Evolutionary conservation across 2,329 filamentous ascomycete species (phyloP).

Genomic region (Pseudogymnoascus sp.): DNA sequence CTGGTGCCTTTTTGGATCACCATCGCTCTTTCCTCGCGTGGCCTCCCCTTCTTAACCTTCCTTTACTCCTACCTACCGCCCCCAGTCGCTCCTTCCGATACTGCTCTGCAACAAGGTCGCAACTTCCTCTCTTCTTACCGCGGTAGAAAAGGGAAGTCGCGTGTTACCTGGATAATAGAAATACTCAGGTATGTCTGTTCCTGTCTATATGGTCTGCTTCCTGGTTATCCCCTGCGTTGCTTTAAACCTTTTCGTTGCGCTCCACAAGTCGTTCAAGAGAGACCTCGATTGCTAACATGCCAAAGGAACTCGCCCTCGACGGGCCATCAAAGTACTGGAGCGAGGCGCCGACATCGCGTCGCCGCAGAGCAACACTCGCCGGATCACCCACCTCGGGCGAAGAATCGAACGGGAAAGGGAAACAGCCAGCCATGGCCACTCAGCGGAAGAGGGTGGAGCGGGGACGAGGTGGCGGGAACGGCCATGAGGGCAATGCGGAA

Average conservation of each 20-base stretch:
- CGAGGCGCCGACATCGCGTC: neutral
- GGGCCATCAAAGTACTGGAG: constrained; percentile 7
- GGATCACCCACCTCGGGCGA: neutral
- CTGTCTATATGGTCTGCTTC: constrained; percentile 6
- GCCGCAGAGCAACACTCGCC: neutral
- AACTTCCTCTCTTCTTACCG: constrained; percentile 3
- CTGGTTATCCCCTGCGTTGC: neutral
- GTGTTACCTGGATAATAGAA: constrained; percentile 6
- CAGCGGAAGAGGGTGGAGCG: constrained; percentile 5
- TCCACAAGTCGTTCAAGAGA: neutral
- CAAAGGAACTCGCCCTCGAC: constrained; percentile 4
- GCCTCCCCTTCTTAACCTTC: neutral
- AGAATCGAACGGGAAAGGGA: neutral
- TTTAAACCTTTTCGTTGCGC: neutral
- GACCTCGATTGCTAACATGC: neutral
- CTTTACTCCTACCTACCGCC: neutral
- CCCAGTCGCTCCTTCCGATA: neutral
- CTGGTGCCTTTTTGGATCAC: constrained; percentile 1
- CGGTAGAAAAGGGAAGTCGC: constrained; percentile 2
- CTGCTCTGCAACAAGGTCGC: constrained; percentile 1
- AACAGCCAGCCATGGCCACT: neutral
- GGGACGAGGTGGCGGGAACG: neutral
- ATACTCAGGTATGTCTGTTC: constrained; percentile 8
- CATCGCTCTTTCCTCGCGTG: neutral
- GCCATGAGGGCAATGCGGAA: neutral